Base-by-base conservation (phyloP, 768 basidiomycete genomes). In the Amanita pallidorosea region DNA sequence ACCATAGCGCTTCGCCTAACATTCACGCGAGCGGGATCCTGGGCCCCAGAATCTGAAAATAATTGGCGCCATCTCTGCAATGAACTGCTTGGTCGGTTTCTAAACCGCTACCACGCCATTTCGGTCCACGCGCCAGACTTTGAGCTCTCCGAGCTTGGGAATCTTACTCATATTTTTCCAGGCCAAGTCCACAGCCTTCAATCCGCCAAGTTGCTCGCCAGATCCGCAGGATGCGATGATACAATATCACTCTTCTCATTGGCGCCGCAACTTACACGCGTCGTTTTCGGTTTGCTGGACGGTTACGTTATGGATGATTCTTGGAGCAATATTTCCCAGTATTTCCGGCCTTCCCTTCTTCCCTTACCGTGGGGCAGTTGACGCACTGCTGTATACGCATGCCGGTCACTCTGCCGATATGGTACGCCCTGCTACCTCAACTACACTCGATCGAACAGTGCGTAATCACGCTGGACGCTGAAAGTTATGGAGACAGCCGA, bases 1-100 rank as follows among this genome's bases (percentile, higher is more conserved):
- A 34, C 45, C 7, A 34, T 46, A 13, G 35, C 45, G 5, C 45
- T 46, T 9, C 45, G 34, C 45, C 33, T 46, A 23, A n/a, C 25
- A 11, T 18, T 46, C 8, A 23, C 34, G n/a, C 45, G 45, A 23
- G 45, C 45, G 4, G 45, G 45, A 8, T 46, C 45, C 9, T 46
- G 45, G 45, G 45, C 45, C 5, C 45, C 45, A 15, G 45, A 46
- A 35, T 46, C 45, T 22, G 45, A 46, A 33, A 46, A 46, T n/a
- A 46, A 46, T 12, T 46, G 45, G 45, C 29, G 45, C 4, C 17
- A 20, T 22, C 45, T 46, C 13, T 46, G 29, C 31, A 22, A 46
- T 5, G 45, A 46, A 46, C 34, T 46, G 31, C 33, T 46, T 23
- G 18, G 25, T 20, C 45, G 45, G 17, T 36, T 22, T 34, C 6